These are phyloP conservation scores for Tanozyma kutaoensis DNA, from an alignment of 805 yeast genomes.

Conservation along the genomic window DNA sequence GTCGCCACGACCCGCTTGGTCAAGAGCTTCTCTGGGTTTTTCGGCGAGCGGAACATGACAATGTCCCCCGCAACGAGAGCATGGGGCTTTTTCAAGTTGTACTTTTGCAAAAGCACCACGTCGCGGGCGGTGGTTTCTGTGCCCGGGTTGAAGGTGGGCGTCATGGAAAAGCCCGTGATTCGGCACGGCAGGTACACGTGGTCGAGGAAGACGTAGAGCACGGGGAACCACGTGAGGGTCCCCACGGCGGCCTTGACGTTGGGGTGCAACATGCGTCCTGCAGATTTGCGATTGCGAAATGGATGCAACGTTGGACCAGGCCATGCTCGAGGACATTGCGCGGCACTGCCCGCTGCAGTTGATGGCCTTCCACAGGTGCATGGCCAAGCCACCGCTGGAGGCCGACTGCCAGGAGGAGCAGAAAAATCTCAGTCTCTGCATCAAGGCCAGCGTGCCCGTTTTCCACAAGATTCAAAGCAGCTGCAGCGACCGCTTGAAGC, in stretches of 20 bases:
- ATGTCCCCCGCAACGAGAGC: constrained; percentile 54
- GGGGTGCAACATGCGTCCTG: too few species aligned
- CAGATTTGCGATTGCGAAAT: too few species aligned
- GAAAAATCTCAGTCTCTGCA: constrained; percentile 45
- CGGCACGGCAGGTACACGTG: constrained; percentile 62
- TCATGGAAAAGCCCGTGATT: constrained; percentile 76
- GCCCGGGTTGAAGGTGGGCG: constrained; percentile 76
- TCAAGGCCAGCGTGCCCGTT: constrained; percentile 51
- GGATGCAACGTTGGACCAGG: constrained; percentile 59
- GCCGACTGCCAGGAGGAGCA: constrained; percentile 44
- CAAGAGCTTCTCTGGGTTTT: constrained; percentile 61
- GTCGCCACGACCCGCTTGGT: constrained; percentile 71
- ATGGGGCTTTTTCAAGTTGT: constrained; percentile 32
- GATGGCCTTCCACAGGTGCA: constrained; percentile 60
- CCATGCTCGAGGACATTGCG: constrained; percentile 68
- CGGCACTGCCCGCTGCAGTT: constrained; percentile 63
- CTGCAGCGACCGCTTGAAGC: constrained; percentile 44
- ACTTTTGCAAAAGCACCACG: constrained; percentile 61
- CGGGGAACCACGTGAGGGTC: constrained; percentile 63
- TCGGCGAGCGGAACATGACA: constrained; percentile 65
- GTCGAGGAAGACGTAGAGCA: constrained; percentile 50
- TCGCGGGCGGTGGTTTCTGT: constrained; percentile 32
- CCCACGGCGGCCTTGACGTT: constrained; percentile 12
- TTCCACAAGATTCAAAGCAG: constrained; percentile 53
- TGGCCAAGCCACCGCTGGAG: constrained; percentile 41